A percentile compares a stretch with the other conserved stretches of the same genome.
Conservation (phyloP, 768 basidiomycete genomes). For the Xerocomellus intermedius region DNA sequence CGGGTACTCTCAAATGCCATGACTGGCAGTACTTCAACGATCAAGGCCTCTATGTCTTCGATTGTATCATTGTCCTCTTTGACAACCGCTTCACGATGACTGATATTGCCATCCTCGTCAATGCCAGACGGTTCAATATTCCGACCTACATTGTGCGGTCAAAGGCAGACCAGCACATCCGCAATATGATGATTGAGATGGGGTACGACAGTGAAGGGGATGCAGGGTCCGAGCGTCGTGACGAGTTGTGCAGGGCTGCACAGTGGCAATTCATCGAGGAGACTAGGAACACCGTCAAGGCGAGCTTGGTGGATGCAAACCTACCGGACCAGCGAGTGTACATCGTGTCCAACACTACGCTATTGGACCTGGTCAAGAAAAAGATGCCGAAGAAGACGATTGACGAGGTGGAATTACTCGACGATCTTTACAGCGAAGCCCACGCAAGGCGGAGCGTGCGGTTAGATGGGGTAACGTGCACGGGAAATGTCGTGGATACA, state of each 20-base stretch:
- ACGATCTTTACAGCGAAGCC: slow-evolving; percentile 11
- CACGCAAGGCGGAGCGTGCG: neutral
- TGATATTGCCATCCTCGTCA: neutral
- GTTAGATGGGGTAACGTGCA: no score
- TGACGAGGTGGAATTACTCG: slow-evolving; percentile 17
- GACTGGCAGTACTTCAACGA: neutral
- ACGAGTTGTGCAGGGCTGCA: slow-evolving; percentile 10
- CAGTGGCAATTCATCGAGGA: slow-evolving; percentile 20
- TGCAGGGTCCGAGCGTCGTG: neutral
- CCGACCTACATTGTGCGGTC: neutral
- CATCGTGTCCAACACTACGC: slow-evolving; percentile 16
- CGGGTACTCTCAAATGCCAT: neutral
- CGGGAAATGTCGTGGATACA: neutral
- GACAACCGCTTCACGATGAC: neutral
- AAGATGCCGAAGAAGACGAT: slow-evolving; percentile 2
- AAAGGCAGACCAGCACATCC: neutral
- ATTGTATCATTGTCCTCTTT: neutral
- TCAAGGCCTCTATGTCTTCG: neutral
- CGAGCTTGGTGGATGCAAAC: slow-evolving; percentile 13
- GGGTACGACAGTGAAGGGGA: neutral
- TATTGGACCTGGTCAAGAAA: slow-evolving; percentile 10
- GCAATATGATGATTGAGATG: neutral
- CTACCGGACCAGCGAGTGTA: slow-evolving; percentile 23
- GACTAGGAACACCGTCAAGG: slow-evolving; percentile 15
- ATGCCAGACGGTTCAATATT: neutral